Percentiles rank a stretch among this genome's conserved stretches.
phyloP scores from a whole-genome alignment of 768 basidiomycete genomes.

The Mrakia hoshinonis region DNA sequence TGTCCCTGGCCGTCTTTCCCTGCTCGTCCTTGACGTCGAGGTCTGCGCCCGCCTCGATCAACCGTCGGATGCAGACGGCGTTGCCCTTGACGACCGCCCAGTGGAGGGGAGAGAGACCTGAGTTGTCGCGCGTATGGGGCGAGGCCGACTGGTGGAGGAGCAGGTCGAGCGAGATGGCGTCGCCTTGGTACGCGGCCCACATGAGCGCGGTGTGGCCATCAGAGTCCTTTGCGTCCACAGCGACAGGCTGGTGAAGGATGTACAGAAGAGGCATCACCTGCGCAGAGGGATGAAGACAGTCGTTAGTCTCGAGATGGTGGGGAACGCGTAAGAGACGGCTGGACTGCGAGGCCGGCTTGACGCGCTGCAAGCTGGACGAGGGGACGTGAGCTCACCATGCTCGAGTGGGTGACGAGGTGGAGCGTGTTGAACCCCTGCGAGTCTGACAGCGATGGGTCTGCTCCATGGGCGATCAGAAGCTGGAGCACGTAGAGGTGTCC shows the following conservation, averaged over 20 bases:
- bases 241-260: constrained; percentile 83
- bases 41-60: constrained; percentile 80
- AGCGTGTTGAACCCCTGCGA: constrained; percentile 93
- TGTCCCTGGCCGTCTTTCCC: constrained; percentile 81
- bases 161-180: constrained; percentile 86
- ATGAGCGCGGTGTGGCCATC: constrained; percentile 91
- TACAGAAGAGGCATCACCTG: constrained; percentile 80
- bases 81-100: constrained; percentile 99
- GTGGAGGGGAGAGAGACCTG: constrained; percentile 79
- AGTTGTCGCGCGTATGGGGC: constrained; percentile 63
- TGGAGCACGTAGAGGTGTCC: constrained; percentile 95
- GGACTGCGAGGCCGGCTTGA: background rate
- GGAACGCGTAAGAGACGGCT: too few species aligned
- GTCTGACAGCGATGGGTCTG: constrained; percentile 85
- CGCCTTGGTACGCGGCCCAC: constrained; percentile 98
- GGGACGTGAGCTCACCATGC: constrained; percentile 19
- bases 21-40: constrained; percentile 68
- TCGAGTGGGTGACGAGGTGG: constrained; percentile 63
- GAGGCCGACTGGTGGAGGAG: constrained; percentile 80
- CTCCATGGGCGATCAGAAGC: constrained; percentile 75
- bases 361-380: background rate
- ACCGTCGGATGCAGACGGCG: constrained; percentile 62
- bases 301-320: background rate
- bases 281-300: background rate
- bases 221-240: constrained; percentile 78